A percentile compares a stretch with the other conserved stretches of the same genome.
These are phyloP conservation scores for Fraxinus paxiana DNA, from an alignment of 305 asterid genomes.

Conservation along the genomic window DNA sequence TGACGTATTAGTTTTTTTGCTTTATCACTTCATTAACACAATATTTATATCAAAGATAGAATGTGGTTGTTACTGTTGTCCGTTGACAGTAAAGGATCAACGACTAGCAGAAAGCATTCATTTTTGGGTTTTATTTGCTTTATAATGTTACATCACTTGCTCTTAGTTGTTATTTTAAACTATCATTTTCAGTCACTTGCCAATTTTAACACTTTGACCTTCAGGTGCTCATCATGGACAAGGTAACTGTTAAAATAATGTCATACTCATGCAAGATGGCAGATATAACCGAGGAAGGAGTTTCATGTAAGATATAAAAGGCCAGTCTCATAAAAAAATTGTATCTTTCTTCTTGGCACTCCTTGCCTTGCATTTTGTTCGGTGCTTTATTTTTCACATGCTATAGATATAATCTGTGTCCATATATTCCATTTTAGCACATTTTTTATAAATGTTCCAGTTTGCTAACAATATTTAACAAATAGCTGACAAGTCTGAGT, in stretches of 20 bases:
- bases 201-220: constrained; percentile 29
- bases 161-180: neutral
- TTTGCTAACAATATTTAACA: neutral
- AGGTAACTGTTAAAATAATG: constrained; percentile 88
- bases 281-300: constrained; percentile 97
- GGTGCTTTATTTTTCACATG: constrained; percentile 14
- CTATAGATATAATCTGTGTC: neutral
- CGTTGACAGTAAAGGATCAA: neutral
- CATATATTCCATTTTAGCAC: constrained; percentile 10
- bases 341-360: constrained; percentile 28
- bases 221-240: constrained; percentile 99
- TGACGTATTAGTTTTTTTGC: neutral
- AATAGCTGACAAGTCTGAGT: constrained; percentile 1
- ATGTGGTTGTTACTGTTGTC: neutral
- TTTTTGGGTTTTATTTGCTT: neutral
- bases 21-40: neutral
- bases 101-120: neutral
- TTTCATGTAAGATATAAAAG: constrained; percentile 92
- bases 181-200: constrained; percentile 9
- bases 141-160: neutral
- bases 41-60: neutral
- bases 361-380: constrained; percentile 14
- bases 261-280: constrained; percentile 97
- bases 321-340: constrained; percentile 39
- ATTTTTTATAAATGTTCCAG: constrained; percentile 8